Evolutionary conservation across 768 basidiomycete species (phyloP).

Genomic region (Lactarius indigo): DNA sequence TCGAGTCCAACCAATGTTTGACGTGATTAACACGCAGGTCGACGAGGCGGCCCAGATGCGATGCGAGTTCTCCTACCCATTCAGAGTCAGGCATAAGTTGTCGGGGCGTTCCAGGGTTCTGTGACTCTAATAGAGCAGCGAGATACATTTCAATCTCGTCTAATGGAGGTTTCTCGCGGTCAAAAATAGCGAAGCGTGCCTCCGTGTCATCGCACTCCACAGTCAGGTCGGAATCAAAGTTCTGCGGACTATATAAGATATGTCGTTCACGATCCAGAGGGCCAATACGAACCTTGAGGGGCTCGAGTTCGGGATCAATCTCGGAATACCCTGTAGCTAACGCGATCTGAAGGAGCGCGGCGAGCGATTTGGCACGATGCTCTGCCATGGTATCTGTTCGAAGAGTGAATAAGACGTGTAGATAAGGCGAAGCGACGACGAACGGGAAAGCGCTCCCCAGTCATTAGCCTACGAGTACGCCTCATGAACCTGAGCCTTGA

Average conservation of each 20-base stretch:
- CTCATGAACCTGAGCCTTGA: neutral
- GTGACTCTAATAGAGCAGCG: conserved; percentile 27
- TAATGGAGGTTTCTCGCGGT: conserved; percentile 19
- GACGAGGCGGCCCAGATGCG: conserved; percentile 38
- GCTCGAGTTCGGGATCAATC: conserved; percentile 43
- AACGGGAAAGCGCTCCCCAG: conserved; percentile 65
- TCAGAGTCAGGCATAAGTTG: conserved; percentile 37
- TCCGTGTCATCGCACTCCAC: conserved; percentile 39
- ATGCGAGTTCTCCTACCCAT: conserved; percentile 40
- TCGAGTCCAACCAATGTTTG: conserved; percentile 48
- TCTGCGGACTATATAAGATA: conserved; percentile 32
- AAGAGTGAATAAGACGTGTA: neutral
- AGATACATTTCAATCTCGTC: conserved; percentile 31
- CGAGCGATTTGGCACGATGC: conserved; percentile 40
- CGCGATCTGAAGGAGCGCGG: conserved; percentile 43
- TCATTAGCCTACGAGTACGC: conserved; percentile 47
- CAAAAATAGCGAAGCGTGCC: conserved; percentile 35
- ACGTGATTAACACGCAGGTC: conserved; percentile 48
- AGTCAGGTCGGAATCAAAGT: conserved; percentile 47
- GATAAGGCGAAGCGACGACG: conserved; percentile 26
- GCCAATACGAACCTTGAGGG: conserved; percentile 42
- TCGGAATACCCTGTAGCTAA: conserved; percentile 47
- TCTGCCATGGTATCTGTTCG: conserved; percentile 46
- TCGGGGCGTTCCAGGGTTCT: conserved; percentile 35
- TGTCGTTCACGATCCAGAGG: too few species aligned